phyloP scores from a whole-genome alignment of 169 alveolate species.

The Cytauxzoon felis region DNA sequence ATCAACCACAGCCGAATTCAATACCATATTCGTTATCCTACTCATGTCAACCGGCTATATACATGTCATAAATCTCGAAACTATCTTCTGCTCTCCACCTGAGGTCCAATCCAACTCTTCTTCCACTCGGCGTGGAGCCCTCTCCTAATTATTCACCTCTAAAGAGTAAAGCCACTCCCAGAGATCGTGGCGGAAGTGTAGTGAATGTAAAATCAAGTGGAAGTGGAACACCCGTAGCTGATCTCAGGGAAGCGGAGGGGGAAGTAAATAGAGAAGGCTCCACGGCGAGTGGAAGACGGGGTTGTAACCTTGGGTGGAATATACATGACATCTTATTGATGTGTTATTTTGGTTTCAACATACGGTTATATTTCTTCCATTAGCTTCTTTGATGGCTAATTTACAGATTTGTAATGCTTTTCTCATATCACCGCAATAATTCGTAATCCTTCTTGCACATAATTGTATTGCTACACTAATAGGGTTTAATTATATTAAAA shows the following conservation, averaged over 20 bases:
- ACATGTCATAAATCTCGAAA: background rate
- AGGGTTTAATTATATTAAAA: background rate
- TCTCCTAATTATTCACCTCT: too few relatives aligned
- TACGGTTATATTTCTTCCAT: conserved; percentile 58
- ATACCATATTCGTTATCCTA: conserved; percentile 65
- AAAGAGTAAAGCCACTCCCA: too few relatives aligned
- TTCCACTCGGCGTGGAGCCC: too few relatives aligned
- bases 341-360: too few relatives aligned
- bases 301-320: background rate
- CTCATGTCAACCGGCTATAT: conserved; percentile 61
- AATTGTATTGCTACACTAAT: conserved; percentile 69
- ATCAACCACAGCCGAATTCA: conserved; percentile 64
- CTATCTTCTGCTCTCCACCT: too few relatives aligned
- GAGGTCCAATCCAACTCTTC: too few relatives aligned
- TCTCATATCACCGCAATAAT: conserved; percentile 76
- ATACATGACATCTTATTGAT: background rate
- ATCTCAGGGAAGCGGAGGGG: too few relatives aligned
- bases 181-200: background rate
- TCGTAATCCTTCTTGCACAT: conserved; percentile 79
- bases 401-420: conserved; percentile 77
- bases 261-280: too few relatives aligned
- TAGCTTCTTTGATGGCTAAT: conserved; percentile 62
- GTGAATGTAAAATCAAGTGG: background rate
- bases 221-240: background rate
- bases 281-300: too few relatives aligned